phyloP scores from a whole-genome alignment of 306 rosid species.

The Ziziphus jujuba region DNA sequence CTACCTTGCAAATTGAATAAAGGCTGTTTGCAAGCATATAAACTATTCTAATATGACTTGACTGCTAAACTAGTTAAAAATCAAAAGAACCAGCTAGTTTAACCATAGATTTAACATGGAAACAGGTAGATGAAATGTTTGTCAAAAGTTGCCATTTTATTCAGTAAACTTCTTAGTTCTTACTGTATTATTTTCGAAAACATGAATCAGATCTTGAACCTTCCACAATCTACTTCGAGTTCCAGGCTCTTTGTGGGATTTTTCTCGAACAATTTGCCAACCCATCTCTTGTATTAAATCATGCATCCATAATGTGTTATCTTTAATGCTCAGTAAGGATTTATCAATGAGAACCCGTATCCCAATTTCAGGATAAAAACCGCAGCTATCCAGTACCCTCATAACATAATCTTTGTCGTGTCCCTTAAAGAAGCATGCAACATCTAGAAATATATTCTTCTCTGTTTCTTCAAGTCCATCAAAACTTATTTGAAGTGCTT shows the following conservation, averaged over 20 bases:
- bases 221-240: constrained; percentile 37
- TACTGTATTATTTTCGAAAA: constrained; percentile 26
- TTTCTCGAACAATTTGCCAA: constrained; percentile 38
- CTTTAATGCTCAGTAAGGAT: constrained; percentile 31
- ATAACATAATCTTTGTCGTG: too few species aligned
- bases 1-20: too few species aligned
- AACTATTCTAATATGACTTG: too few species aligned
- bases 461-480: too few species aligned
- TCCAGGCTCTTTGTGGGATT: constrained; percentile 38
- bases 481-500: too few species aligned
- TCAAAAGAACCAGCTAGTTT: too few species aligned
- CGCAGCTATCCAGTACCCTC: too few species aligned
- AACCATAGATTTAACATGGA: too few species aligned
- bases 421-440: too few species aligned
- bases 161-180: background rate
- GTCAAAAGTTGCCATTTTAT: background rate
- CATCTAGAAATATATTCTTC: too few species aligned
- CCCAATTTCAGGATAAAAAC: background rate
- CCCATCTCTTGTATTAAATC: constrained; percentile 51
- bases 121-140: background rate
- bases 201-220: constrained; percentile 36
- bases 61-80: too few species aligned
- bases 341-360: constrained; percentile 33
- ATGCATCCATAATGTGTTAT: constrained; percentile 35
- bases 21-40: too few species aligned